phyloP scores from a whole-genome alignment of 2,329 filamentous ascomycete genomes.

The Neofusicoccum laricinum region DNA sequence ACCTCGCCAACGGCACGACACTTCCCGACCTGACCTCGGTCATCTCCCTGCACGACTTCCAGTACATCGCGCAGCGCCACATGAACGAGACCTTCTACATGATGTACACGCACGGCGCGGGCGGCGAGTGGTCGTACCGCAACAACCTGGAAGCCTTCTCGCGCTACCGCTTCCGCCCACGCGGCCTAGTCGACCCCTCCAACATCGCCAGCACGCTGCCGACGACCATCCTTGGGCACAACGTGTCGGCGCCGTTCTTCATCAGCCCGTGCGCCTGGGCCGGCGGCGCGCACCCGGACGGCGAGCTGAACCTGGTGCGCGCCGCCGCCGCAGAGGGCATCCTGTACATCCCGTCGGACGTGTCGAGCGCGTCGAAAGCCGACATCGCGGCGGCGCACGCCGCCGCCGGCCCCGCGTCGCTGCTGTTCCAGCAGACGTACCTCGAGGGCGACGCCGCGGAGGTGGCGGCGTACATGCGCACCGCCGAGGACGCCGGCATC shows the following conservation, averaged over 20 bases:
- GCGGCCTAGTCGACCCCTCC: slow-evolving; percentile 49
- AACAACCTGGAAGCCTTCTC: slow-evolving; percentile 56
- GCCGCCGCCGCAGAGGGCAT: slow-evolving; percentile 49
- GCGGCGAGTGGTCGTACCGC: slow-evolving; percentile 54
- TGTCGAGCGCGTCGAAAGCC: slow-evolving; percentile 24
- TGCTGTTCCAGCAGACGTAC: slow-evolving; percentile 42
- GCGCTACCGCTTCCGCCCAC: slow-evolving; percentile 48
- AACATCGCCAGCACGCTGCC: slow-evolving; percentile 40
- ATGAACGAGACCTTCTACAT: slow-evolving; percentile 50
- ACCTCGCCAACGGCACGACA: slow-evolving; percentile 27
- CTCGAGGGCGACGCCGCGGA: slow-evolving; percentile 30
- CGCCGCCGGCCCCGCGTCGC: slow-evolving; percentile 26
- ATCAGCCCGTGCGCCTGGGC: slow-evolving; percentile 44
- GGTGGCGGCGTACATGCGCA: slow-evolving; percentile 29
- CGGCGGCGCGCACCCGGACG: slow-evolving; percentile 45
- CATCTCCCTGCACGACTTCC: slow-evolving; percentile 53
- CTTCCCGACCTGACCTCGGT: slow-evolving; percentile 46
- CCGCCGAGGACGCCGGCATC: slow-evolving; percentile 31
- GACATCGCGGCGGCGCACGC: slow-evolving; percentile 30
- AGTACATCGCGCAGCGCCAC: slow-evolving; percentile 50
- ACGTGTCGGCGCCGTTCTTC: slow-evolving; percentile 54
- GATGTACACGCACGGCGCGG: slow-evolving; percentile 56
- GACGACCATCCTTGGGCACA: slow-evolving; percentile 52
- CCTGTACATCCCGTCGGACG: slow-evolving; percentile 45
- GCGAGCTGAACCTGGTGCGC: slow-evolving; percentile 51